Evolutionary conservation across 1,284 basidiomycete genomes (phyloP).

Genomic region (Malassezia restricta): DNA sequence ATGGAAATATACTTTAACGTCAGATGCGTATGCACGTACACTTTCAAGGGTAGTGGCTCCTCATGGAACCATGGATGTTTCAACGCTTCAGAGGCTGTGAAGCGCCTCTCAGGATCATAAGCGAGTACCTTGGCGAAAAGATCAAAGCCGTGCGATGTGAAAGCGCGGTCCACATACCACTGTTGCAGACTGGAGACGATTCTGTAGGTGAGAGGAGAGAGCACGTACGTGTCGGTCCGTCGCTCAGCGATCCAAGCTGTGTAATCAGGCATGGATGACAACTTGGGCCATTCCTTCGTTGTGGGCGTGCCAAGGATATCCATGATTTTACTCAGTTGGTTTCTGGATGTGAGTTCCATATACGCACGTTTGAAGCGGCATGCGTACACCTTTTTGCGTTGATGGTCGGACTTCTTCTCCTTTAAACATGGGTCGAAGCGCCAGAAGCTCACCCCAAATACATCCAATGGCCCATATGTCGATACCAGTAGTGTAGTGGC

Average conservation of each 20-base stretch:
- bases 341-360: constrained; percentile 48
- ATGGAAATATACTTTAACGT: constrained; percentile 2
- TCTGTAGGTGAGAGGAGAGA: constrained; percentile 11
- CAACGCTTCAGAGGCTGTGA: constrained; percentile 70
- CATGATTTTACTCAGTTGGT: constrained; percentile 86
- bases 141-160: constrained; percentile 34
- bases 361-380: constrained; percentile 39
- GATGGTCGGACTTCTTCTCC: constrained; percentile 96
- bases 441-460: constrained; percentile 87
- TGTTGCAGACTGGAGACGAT: constrained; percentile 58
- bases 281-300: constrained; percentile 75
- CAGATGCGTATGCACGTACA: background rate
- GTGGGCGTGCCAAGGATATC: constrained; percentile 79
- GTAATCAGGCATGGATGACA: constrained; percentile 70
- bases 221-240: background rate
- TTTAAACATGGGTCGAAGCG: constrained; percentile 91
- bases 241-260: constrained; percentile 52
- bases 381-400: constrained; percentile 30
- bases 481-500: constrained; percentile 90
- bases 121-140: constrained; percentile 44
- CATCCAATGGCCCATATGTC: constrained; percentile 99
- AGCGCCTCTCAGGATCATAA: constrained; percentile 76
- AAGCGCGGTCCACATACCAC: constrained; percentile 64
- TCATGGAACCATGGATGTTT: constrained; percentile 56
- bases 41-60: constrained; percentile 6